Conservation (phyloP, 2,329 filamentous ascomycete genomes). For the Metarhizium album region DNA sequence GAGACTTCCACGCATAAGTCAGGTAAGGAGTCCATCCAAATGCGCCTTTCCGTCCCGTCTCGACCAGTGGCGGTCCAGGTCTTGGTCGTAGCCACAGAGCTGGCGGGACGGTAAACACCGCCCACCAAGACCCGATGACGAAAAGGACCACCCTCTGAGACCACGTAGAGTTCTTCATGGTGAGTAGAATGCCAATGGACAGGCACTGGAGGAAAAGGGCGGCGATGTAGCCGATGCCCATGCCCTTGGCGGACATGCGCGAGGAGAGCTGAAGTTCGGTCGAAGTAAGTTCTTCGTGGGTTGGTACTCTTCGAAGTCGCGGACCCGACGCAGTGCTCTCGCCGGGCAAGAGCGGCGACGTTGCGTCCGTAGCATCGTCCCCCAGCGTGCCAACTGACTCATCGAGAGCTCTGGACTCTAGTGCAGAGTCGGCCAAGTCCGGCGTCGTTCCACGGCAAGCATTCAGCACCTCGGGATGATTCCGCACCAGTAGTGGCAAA, state of each 20-base stretch:
- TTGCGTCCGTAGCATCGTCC: constrained; percentile 27
- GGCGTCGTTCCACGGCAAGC: constrained; percentile 17
- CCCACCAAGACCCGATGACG: constrained; percentile 86
- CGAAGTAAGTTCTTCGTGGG: constrained; percentile 42
- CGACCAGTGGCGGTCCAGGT: constrained; percentile 69
- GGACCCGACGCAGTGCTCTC: constrained; percentile 14
- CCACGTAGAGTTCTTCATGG: constrained; percentile 67
- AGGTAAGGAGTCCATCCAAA: constrained; percentile 58
- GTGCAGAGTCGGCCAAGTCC: constrained; percentile 19
- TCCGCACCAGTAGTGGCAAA: constrained; percentile 76
- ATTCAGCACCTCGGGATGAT: constrained; percentile 53
- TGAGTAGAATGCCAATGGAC: constrained; percentile 65
- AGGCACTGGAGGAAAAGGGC: constrained; percentile 75
- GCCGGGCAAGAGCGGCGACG: constrained; percentile 34
- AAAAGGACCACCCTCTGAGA: constrained; percentile 81
- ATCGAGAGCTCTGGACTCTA: constrained; percentile 25
- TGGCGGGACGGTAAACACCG: constrained; percentile 78
- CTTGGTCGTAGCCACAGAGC: constrained; percentile 79
- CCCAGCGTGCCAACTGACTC: constrained; percentile 21
- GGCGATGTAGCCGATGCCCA: constrained; percentile 87
- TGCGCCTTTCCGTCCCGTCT: constrained; percentile 25
- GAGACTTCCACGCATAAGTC: constrained; percentile 71
- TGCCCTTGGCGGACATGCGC: constrained; percentile 81
- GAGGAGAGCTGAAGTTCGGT: constrained; percentile 73
- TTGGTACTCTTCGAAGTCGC: constrained; percentile 27